These are phyloP conservation scores for Globisporangium splendens DNA, from an alignment of 352 stramenopile genomes.

Conservation along the genomic window DNA sequence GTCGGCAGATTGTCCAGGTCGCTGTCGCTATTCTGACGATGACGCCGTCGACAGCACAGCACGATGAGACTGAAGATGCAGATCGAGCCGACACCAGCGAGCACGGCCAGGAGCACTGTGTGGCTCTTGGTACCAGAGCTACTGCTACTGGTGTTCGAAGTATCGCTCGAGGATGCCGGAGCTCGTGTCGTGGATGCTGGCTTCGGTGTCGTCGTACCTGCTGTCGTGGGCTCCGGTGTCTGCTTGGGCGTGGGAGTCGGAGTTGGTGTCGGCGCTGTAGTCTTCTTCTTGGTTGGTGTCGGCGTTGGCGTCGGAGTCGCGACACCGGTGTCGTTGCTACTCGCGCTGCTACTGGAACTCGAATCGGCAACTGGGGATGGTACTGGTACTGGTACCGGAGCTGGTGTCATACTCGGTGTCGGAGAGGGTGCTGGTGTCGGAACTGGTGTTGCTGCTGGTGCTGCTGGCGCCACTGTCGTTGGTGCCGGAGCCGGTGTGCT, in stretches of 20 bases:
- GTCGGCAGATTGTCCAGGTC: slow-evolving; percentile 8
- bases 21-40: not conserved
- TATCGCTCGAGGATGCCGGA: slow-evolving; percentile 5
- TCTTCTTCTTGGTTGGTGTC: slow-evolving; percentile 10
- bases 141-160: slow-evolving; percentile 9
- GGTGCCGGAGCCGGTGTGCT: slow-evolving; percentile 2
- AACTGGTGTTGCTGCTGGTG: not conserved
- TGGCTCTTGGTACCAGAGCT: not conserved
- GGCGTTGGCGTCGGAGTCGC: not conserved
- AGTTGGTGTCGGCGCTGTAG: slow-evolving; percentile 10
- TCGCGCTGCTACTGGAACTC: not conserved
- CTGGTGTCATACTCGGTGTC: not conserved
- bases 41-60: slow-evolving; percentile 11
- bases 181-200: not conserved
- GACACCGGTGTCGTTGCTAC: not conserved
- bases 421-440: slow-evolving; percentile 6
- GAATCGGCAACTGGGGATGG: not conserved
- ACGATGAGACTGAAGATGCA: slow-evolving; percentile 10
- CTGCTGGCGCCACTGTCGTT: not conserved
- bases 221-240: not conserved
- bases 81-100: slow-evolving; percentile 10
- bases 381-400: not conserved
- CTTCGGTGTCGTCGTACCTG: slow-evolving; percentile 3
- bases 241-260: not conserved
- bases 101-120: slow-evolving; percentile 14